Evolutionary conservation across 1,284 basidiomycete genomes (phyloP).

Genomic region (Ceratorhiza oryzae-sativae): DNA sequence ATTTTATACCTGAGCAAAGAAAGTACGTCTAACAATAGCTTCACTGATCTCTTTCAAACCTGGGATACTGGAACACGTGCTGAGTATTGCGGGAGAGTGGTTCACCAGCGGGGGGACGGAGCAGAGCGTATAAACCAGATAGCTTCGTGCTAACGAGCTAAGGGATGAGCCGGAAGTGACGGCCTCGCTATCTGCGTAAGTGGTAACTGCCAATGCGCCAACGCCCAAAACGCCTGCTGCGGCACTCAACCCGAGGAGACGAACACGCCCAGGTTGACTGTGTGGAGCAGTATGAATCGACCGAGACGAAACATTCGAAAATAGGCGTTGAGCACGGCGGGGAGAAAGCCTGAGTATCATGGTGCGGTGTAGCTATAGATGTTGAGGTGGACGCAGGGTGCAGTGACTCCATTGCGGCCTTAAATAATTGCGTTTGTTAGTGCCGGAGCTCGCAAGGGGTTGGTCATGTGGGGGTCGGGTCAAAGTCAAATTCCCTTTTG

Average conservation of each 20-base stretch:
- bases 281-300: background rate
- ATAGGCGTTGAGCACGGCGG: conserved; percentile 3
- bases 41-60: conserved; percentile 72
- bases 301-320: conserved; percentile 4
- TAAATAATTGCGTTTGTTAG: conserved; percentile 22
- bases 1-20: conserved; percentile 76
- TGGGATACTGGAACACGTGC: conserved; percentile 67
- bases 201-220: background rate
- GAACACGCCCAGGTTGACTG: background rate
- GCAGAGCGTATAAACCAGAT: conserved; percentile 82
- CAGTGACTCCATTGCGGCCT: background rate
- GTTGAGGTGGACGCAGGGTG: background rate
- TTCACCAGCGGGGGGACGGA: conserved; percentile 82
- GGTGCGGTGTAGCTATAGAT: background rate
- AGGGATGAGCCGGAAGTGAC: conserved; percentile 37
- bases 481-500: conserved; percentile 20
- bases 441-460: conserved; percentile 29
- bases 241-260: background rate
- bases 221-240: conserved; percentile 5
- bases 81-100: conserved; percentile 74
- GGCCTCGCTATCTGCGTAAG: conserved; percentile 15
- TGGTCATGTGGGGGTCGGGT: conserved; percentile 31
- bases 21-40: conserved; percentile 77
- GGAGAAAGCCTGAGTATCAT: conserved; percentile 8
- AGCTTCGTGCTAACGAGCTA: conserved; percentile 65